Conservation (phyloP, 106 monocot genomes). For the Hemerocallis citrina region DNA sequence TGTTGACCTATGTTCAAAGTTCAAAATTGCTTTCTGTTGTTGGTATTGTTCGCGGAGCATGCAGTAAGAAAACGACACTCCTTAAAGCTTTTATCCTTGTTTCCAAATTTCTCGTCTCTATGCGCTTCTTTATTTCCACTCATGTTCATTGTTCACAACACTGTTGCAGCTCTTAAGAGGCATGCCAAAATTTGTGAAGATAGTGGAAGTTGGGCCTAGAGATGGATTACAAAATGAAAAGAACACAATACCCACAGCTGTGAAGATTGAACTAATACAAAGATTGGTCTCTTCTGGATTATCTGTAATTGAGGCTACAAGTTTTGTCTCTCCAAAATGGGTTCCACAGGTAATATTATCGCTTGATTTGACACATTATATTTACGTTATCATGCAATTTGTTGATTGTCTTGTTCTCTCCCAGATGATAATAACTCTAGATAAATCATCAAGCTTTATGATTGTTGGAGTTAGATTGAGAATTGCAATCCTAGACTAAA, state of each 20-base stretch:
- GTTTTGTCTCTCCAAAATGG: constrained; percentile 99
- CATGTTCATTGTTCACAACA: background rate
- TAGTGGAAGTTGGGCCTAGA: constrained; percentile 96
- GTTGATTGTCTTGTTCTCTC: background rate
- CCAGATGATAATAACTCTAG: background rate
- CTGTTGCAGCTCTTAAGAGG: constrained; percentile 50
- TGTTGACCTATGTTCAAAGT: too few species aligned
- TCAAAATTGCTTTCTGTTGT: background rate
- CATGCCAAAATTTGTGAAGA: constrained; percentile 77
- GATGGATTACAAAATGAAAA: constrained; percentile 99
- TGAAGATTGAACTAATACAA: constrained; percentile 85
- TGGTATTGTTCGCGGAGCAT: background rate
- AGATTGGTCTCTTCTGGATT: constrained; percentile 62
- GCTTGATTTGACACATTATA: background rate
- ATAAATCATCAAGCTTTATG: background rate
- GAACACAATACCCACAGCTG: constrained; percentile 57
- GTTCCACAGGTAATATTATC: constrained; percentile 62
- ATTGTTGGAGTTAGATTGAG: too few species aligned
- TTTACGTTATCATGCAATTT: background rate
- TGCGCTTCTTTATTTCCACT: background rate
- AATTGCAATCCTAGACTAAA: too few species aligned
- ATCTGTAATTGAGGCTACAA: constrained; percentile 86
- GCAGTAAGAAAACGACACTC: background rate
- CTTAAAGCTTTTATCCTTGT: background rate
- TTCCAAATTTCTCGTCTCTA: background rate